These are phyloP conservation scores for Globisporangium cystogenes DNA, from an alignment of 352 stramenopile species.

Conservation along the genomic window DNA sequence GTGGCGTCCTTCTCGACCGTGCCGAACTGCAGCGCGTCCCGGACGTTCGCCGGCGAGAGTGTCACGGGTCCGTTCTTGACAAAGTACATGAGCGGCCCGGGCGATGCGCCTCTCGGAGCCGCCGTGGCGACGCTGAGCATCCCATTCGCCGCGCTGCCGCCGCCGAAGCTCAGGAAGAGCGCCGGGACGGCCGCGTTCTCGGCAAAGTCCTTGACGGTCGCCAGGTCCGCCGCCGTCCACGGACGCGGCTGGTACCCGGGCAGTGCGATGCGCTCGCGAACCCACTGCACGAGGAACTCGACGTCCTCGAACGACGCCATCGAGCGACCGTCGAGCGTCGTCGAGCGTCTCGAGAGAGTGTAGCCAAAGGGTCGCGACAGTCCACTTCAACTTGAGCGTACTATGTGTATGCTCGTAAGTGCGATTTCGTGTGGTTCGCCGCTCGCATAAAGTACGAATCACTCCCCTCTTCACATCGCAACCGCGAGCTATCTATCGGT, in stretches of 20 bases:
- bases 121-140: conserved; percentile 46
- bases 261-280: conserved; percentile 72
- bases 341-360: too few relatives aligned
- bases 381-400: neutral
- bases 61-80: conserved; percentile 80
- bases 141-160: conserved; percentile 11
- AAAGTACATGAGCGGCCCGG: conserved; percentile 75
- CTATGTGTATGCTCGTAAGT: too few relatives aligned
- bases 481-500: too few relatives aligned
- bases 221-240: conserved; percentile 73
- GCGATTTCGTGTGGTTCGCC: too few relatives aligned
- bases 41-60: conserved; percentile 54
- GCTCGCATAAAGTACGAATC: too few relatives aligned
- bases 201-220: conserved; percentile 81
- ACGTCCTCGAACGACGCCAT: conserved; percentile 86
- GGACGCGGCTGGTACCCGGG: conserved; percentile 61
- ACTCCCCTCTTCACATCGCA: too few relatives aligned
- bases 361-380: too few relatives aligned
- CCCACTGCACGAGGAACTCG: conserved; percentile 82
- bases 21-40: conserved; percentile 63
- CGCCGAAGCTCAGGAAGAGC: conserved; percentile 57
- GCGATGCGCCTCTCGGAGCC: conserved; percentile 35
- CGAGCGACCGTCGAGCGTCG: neutral
- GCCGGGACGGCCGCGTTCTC: conserved; percentile 60
- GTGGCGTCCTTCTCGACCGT: conserved; percentile 77